Evolutionary conservation across 768 basidiomycete genomes (phyloP).

Genomic region (Kwoniella shandongensis): DNA sequence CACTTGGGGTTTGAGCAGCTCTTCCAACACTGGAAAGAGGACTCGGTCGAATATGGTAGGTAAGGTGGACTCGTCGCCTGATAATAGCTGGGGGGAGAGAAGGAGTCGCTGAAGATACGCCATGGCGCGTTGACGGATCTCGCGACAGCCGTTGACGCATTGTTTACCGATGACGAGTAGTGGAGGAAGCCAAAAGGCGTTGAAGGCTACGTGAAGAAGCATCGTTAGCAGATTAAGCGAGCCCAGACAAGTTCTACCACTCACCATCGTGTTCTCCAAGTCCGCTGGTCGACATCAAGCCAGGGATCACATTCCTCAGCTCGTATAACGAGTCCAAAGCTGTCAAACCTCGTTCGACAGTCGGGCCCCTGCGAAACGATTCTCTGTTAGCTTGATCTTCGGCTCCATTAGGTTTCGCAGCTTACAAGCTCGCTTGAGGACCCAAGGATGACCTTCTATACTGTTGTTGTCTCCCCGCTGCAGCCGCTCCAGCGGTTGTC

Average conservation of each 20-base stretch:
- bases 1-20: slow-evolving; percentile 79
- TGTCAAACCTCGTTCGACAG: slow-evolving; percentile 74
- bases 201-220: slow-evolving; percentile 63
- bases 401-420: background rate
- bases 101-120: slow-evolving; percentile 79
- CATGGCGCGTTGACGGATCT: slow-evolving; percentile 78
- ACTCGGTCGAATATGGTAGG: slow-evolving; percentile 84
- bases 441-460: slow-evolving; percentile 53
- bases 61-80: slow-evolving; percentile 64
- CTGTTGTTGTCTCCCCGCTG: slow-evolving; percentile 64
- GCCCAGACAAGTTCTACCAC: slow-evolving; percentile 9
- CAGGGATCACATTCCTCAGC: slow-evolving; percentile 66
- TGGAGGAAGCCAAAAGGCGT: slow-evolving; percentile 70
- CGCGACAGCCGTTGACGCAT: slow-evolving; percentile 76
- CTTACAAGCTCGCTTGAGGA: slow-evolving; percentile 36
- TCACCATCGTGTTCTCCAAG: slow-evolving; percentile 50
- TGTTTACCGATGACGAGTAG: slow-evolving; percentile 73
- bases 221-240: background rate
- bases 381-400: slow-evolving; percentile 5
- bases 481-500: slow-evolving; percentile 64
- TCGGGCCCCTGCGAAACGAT: slow-evolving; percentile 62
- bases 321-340: slow-evolving; percentile 78
- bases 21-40: slow-evolving; percentile 87
- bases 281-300: slow-evolving; percentile 59
- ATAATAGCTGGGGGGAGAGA: slow-evolving; percentile 69